Conservation (phyloP, 768 basidiomycete species). For the Kwoniella heveanensis region DNA sequence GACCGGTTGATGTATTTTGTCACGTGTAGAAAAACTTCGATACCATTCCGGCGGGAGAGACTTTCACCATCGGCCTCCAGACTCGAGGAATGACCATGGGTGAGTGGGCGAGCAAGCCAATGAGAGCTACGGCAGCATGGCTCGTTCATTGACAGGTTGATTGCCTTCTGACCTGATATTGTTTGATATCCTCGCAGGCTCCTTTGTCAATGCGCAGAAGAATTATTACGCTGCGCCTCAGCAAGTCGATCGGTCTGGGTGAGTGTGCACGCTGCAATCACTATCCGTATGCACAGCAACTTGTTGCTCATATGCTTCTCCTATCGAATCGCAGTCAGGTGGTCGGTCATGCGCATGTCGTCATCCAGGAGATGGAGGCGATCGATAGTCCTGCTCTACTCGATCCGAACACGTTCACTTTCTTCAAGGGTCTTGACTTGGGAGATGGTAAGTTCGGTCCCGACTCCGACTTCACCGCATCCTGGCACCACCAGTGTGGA, state of each 20-base stretch:
- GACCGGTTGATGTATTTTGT: too few relatives aligned
- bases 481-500: too few relatives aligned
- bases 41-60: slow-evolving; percentile 59
- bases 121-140: too few relatives aligned
- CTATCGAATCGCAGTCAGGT: slow-evolving; percentile 61
- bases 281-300: too few relatives aligned
- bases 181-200: slow-evolving; percentile 56
- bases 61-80: slow-evolving; percentile 63
- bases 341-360: slow-evolving; percentile 63
- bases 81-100: slow-evolving; percentile 54
- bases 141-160: too few relatives aligned
- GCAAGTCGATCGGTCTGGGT: slow-evolving; percentile 60
- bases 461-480: too few relatives aligned
- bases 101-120: slow-evolving; percentile 20
- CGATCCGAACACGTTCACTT: slow-evolving; percentile 63
- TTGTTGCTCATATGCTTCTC: too few relatives aligned
- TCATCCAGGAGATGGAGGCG: slow-evolving; percentile 60
- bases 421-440: slow-evolving; percentile 60
- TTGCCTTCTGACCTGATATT: slow-evolving; percentile 13
- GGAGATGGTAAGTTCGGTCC: slow-evolving; percentile 25
- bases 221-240: slow-evolving; percentile 67
- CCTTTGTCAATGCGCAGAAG: slow-evolving; percentile 64
- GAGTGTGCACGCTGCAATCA: too few relatives aligned
- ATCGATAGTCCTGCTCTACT: slow-evolving; percentile 61
- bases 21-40: slow-evolving; percentile 22